These are phyloP conservation scores for Aspergillus tanneri DNA, from an alignment of 2,329 filamentous ascomycete species.

Conservation along the genomic window DNA sequence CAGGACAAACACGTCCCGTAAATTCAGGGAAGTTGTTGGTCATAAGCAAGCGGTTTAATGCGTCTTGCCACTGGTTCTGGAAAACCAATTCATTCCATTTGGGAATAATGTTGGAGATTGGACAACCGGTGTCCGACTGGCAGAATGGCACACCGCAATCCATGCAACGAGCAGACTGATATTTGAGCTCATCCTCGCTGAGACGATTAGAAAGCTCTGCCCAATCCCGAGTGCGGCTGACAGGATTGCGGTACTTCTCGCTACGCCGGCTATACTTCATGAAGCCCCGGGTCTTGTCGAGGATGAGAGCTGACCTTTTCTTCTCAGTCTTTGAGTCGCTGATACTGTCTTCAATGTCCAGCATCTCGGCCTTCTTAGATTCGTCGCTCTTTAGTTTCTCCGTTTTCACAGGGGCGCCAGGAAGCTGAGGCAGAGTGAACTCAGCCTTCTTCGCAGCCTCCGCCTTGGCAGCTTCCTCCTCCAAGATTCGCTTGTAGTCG, in stretches of 20 bases:
- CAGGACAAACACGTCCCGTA: slow-evolving; percentile 93
- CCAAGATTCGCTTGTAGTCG: slow-evolving; percentile 91
- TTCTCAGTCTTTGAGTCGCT: slow-evolving; percentile 82
- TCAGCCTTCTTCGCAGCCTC: slow-evolving; percentile 81
- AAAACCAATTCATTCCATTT: slow-evolving; percentile 89
- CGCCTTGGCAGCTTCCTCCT: slow-evolving; percentile 81
- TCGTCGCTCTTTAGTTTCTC: slow-evolving; percentile 59
- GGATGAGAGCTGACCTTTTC: slow-evolving; percentile 80
- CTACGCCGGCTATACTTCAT: slow-evolving; percentile 93
- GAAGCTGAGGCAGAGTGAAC: slow-evolving; percentile 75
- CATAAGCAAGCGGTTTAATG: slow-evolving; percentile 86
- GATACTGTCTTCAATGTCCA: slow-evolving; percentile 90
- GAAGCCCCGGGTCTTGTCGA: slow-evolving; percentile 97
- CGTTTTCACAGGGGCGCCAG: slow-evolving; percentile 56
- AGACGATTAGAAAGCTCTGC: slow-evolving; percentile 83
- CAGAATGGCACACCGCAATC: slow-evolving; percentile 98
- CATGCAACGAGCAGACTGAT: slow-evolving; percentile 96
- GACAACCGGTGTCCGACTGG: slow-evolving; percentile 92
- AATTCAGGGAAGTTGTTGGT: slow-evolving; percentile 99
- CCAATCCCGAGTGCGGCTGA: slow-evolving; percentile 88
- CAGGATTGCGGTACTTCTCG: slow-evolving; percentile 86
- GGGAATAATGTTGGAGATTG: slow-evolving; percentile 95
- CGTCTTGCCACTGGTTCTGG: slow-evolving; percentile 80
- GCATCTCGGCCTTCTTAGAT: slow-evolving; percentile 66
- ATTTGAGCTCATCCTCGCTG: slow-evolving; percentile 93